A percentile compares a stretch with the other conserved stretches of the same genome.
Conservation (phyloP, 495 filamentous ascomycete genomes). For the Neurospora hispaniola region DNA sequence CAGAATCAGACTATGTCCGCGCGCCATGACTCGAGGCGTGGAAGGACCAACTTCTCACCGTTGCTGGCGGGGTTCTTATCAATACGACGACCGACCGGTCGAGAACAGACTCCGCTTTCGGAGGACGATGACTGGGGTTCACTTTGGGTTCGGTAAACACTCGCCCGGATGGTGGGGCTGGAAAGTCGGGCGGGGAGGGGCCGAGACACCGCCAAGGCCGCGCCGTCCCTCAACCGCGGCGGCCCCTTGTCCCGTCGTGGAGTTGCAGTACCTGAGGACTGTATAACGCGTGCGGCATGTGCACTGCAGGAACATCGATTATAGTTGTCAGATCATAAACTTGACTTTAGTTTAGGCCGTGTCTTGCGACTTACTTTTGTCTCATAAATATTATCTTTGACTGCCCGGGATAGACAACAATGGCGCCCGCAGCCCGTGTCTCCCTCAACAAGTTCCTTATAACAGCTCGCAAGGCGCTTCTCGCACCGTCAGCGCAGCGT, state of each 20-base stretch:
- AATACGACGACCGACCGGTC: neutral
- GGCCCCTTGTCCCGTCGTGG: neutral
- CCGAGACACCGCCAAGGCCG: neutral
- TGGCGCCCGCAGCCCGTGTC: conserved; percentile 1
- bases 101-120: neutral
- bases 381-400: too few relatives aligned
- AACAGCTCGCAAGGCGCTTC: conserved; percentile 30
- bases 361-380: neutral
- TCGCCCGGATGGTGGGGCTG: neutral
- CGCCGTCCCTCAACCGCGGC: neutral
- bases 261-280: neutral
- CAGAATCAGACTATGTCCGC: neutral
- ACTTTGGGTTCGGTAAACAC: neutral
- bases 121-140: neutral
- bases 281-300: neutral
- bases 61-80: neutral
- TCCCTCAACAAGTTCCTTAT: conserved; percentile 29
- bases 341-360: neutral
- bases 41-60: neutral
- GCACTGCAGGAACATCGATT: neutral
- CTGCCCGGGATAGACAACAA: neutral
- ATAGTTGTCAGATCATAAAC: neutral
- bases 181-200: neutral
- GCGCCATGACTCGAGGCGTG: neutral
- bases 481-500: conserved; percentile 22